phyloP scores from a whole-genome alignment of 2,329 filamentous ascomycete genomes.

The Didymella lethalis region DNA sequence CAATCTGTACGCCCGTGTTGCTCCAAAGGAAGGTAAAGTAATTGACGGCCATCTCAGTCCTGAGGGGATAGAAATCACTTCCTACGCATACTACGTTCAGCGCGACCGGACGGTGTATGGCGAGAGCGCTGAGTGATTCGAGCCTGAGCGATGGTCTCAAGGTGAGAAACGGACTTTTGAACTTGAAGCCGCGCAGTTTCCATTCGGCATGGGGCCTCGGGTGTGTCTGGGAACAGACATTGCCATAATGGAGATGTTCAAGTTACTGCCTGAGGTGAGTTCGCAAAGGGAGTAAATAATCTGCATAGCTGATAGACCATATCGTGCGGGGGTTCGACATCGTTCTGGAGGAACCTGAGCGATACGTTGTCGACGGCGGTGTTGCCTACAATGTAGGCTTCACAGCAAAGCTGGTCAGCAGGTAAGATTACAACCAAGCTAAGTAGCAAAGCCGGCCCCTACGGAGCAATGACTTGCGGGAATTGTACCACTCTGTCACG shows the following conservation, averaged over 20 bases:
- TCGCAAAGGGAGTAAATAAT: neutral
- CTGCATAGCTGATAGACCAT: slow-evolving; percentile 6
- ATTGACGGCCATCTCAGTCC: slow-evolving; percentile 53
- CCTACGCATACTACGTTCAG: slow-evolving; percentile 52
- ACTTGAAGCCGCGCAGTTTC: slow-evolving; percentile 42
- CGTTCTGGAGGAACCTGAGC: slow-evolving; percentile 32
- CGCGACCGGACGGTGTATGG: slow-evolving; percentile 46
- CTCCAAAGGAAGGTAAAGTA: slow-evolving; percentile 40
- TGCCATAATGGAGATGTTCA: slow-evolving; percentile 42
- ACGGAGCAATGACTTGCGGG: neutral
- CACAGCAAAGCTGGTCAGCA: neutral
- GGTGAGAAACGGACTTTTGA: slow-evolving; percentile 34
- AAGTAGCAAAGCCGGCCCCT: neutral
- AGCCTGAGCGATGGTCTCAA: slow-evolving; percentile 54
- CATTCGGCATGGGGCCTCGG: slow-evolving; percentile 40
- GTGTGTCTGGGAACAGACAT: slow-evolving; percentile 46
- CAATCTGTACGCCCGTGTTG: slow-evolving; percentile 60
- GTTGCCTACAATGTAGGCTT: slow-evolving; percentile 42
- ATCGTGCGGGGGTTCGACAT: slow-evolving; percentile 43
- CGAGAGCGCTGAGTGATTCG: slow-evolving; percentile 51
- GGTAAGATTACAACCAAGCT: neutral
- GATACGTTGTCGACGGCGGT: slow-evolving; percentile 41
- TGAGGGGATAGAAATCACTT: slow-evolving; percentile 56
- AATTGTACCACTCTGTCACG: neutral
- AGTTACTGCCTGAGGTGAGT: slow-evolving; percentile 47